Conservation (phyloP, 257 asterid genomes). For the Ajuga chamaepitys region DNA sequence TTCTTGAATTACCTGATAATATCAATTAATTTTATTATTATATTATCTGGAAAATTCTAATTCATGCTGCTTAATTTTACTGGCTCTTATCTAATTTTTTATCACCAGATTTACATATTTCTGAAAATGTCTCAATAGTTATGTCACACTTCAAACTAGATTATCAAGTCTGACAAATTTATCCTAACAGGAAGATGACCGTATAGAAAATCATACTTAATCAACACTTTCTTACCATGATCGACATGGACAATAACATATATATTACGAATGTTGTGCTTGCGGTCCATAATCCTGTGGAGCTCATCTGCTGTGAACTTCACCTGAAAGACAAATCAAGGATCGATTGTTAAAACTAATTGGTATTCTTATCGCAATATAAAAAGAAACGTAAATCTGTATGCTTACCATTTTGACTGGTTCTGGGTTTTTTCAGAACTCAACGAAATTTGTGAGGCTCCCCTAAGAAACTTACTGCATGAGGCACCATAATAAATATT, state of each 20-base stretch:
- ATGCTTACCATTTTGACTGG: slow-evolving; percentile 10
- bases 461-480: not conserved
- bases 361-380: not conserved
- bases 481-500: not conserved
- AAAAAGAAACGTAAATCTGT: not conserved
- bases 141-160: not conserved
- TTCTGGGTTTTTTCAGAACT: not conserved
- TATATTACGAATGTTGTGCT: slow-evolving; percentile 48
- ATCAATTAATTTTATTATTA: too few species aligned
- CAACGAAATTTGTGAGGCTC: not conserved
- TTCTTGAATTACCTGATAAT: slow-evolving; percentile 66
- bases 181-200: not conserved
- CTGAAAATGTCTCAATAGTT: too few species aligned
- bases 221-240: slow-evolving; percentile 29
- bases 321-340: slow-evolving; percentile 26
- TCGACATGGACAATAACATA: slow-evolving; percentile 54
- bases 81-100: too few species aligned
- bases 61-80: too few species aligned
- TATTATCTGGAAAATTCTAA: too few species aligned
- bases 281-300: slow-evolving; percentile 44
- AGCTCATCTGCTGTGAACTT: slow-evolving; percentile 50
- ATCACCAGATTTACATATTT: too few species aligned
- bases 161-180: not conserved
- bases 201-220: not conserved
- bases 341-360: not conserved